phyloP scores from a whole-genome alignment of 140 eudicot species.

The Ambrosia hybrid region DNA sequence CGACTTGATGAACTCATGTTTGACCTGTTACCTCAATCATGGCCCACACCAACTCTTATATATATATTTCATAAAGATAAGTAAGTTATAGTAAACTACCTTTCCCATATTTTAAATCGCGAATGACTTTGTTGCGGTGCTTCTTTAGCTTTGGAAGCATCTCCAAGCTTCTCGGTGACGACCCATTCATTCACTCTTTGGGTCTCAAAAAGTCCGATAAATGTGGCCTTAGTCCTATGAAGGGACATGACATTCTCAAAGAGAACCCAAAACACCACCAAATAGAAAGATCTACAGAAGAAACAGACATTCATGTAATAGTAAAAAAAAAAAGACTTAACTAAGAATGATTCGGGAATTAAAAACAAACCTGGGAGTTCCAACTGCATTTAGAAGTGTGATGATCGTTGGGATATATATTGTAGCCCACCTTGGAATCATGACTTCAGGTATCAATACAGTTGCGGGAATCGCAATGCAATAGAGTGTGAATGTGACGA shows the following conservation, averaged over 20 bases:
- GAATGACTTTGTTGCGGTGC: conserved; percentile 34
- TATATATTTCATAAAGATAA: too few relatives aligned
- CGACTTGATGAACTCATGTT: not conserved
- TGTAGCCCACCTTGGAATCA: conserved; percentile 58
- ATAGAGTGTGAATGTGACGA: conserved; percentile 55
- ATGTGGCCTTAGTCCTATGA: conserved; percentile 68
- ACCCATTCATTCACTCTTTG: conserved; percentile 73
- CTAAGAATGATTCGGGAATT: not conserved
- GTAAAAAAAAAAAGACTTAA: too few relatives aligned
- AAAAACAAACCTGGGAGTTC: conserved; percentile 24
- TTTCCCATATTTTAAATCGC: conserved; percentile 45
- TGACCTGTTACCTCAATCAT: not conserved
- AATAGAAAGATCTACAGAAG: conserved; percentile 53
- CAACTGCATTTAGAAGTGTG: conserved; percentile 56
- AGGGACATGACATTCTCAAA: conserved; percentile 78
- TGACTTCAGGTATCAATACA: conserved; percentile 61
- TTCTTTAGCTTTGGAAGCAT: conserved; percentile 41
- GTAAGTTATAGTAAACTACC: conserved; percentile 30
- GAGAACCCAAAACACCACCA: conserved; percentile 69
- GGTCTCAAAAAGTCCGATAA: conserved; percentile 64
- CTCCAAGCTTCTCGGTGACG: conserved; percentile 68
- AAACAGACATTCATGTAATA: not conserved
- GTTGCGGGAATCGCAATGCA: conserved; percentile 56
- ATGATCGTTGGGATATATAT: conserved; percentile 54
- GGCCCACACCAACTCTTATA: not conserved